Conservation (phyloP, 306 rosid species). For the Rubus parviflorus region DNA sequence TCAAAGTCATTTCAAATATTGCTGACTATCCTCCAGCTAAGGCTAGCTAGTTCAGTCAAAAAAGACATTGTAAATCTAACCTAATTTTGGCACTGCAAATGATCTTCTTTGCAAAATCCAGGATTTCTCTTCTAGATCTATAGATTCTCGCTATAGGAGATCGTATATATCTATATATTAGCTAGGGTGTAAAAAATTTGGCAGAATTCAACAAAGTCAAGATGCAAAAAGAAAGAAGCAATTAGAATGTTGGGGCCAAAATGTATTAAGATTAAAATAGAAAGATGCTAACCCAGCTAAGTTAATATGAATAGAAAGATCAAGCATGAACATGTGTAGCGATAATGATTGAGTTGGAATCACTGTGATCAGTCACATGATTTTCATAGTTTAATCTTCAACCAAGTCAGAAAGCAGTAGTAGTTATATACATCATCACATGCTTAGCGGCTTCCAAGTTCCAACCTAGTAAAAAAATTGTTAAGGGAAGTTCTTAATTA, state of each 20-base stretch:
- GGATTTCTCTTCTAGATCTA: conserved; percentile 26
- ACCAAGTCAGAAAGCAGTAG: conserved; percentile 28
- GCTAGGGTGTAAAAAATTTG: neutral
- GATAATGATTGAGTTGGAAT: conserved; percentile 32
- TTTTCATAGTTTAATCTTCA: conserved; percentile 23
- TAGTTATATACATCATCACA: conserved; percentile 43
- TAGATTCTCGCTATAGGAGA: neutral
- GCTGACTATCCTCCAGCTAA: conserved; percentile 54
- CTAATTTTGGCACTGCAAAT: conserved; percentile 12
- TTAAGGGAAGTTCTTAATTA: conserved; percentile 8
- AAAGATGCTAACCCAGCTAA: conserved; percentile 18
- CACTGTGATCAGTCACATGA: conserved; percentile 49
- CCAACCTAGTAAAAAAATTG: conserved; percentile 22
- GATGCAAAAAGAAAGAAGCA: neutral
- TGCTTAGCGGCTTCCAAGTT: conserved; percentile 41
- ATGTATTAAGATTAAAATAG: neutral
- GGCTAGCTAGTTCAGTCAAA: conserved; percentile 23
- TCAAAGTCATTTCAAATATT: conserved; percentile 19
- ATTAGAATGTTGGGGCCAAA: neutral
- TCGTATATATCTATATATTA: neutral
- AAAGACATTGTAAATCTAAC: neutral
- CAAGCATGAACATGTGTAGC: conserved; percentile 28
- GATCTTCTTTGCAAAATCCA: conserved; percentile 23
- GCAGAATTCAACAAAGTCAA: neutral
- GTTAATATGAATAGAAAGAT: neutral